Base-by-base conservation (phyloP, 352 stramenopile genomes). In the Aphanomyces invadans region DNA sequence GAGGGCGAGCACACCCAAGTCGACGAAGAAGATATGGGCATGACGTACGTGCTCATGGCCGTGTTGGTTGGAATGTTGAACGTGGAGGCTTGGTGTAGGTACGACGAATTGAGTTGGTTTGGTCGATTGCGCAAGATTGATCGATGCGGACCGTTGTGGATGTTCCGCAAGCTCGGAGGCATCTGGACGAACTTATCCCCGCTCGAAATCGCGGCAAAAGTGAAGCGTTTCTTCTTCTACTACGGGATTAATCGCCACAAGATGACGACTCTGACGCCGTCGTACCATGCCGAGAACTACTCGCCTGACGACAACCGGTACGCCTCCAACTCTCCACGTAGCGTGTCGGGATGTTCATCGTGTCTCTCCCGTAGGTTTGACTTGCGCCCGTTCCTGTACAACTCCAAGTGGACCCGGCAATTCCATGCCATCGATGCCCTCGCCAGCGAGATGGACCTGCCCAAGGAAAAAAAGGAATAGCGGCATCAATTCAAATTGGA, bases 21-120 rank as follows among this genome's bases (percentile, higher is more conserved):
- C 11, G 97, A 99, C 74, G 97, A 99, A 81, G 95, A 98, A 54
- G 97, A 99, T 76, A 99, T 99, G 97, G 96, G 96, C 7, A 99
- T 99, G 97, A 97, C 89, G 15, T 99, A 99, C 74, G 49, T 32
- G 15, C 17, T 28, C 11, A 54, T 17, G 9, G 25, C 46, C 21
- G 11, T 17, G 28, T 29, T 0, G 25, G 15, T 54, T 23, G 46
- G n/a, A n/a, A 29, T 7, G 46, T 54, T 28, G 25, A 54, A n/a
- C 19, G 19, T 54, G 19, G 46, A 15, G 19, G n/a, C n/a, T n/a
- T n/a, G n/a, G n/a, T 57, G 25, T 57, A 57, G 49, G 49, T 57
- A 57, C 23, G 92, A 96, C 63, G 97, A 99, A 73, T 86, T 99
- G 33, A 90, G 95, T 15, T 90, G 86, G 73, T 99, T 98, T 77